Base-by-base conservation (phyloP, 257 asterid species). In the Solanum appendiculatum region DNA sequence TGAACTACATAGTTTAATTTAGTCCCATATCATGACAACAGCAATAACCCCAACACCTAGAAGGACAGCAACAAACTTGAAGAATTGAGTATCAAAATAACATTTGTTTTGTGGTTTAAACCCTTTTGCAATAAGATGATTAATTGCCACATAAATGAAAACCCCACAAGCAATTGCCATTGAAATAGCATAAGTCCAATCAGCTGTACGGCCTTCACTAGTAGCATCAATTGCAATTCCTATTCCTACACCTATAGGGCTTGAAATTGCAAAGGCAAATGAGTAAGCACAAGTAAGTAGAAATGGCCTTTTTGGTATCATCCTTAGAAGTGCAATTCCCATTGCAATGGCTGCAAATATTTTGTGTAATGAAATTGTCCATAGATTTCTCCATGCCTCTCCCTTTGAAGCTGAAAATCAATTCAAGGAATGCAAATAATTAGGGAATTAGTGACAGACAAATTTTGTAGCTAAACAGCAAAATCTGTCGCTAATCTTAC, bases 11-110 rank as follows among this genome's bases (percentile, higher is more conserved):
- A 68, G 11, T 13, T 44, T 68, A 68, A 2, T 23, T 78, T 92
- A 94, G 83, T 95, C 99, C 98, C 99, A 96, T 83, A 96, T 96
- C 99, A 96, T 96, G 15, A 96, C 99, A 58, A 95, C 92, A 9
- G 98, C 93, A 21, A 95, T 96, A 0, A 91, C 89, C 80, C 96
- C 98, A 14, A 94, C 96, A 1, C 99, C 99, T 14, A 93, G 82
- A 40, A 95, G 89, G 85, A 96, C 99, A 14, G 98, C 96, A 36
- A 95, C 37, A 88, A 96, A 92, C 93, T 94, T 96, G 90, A 86
- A 96, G 84, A 94, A 91, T 14, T 94, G 94, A 37, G 97, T 90
- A 48, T 95, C 98, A 27, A 92, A 92, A 72, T 88, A 87, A 86
- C 88, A 90, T 5, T 90, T 83, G 5, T 31, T 25, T 18, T 83